phyloP scores from a whole-genome alignment of 208 protist genomes.

The Acanthamoeba triangularis region DNA sequence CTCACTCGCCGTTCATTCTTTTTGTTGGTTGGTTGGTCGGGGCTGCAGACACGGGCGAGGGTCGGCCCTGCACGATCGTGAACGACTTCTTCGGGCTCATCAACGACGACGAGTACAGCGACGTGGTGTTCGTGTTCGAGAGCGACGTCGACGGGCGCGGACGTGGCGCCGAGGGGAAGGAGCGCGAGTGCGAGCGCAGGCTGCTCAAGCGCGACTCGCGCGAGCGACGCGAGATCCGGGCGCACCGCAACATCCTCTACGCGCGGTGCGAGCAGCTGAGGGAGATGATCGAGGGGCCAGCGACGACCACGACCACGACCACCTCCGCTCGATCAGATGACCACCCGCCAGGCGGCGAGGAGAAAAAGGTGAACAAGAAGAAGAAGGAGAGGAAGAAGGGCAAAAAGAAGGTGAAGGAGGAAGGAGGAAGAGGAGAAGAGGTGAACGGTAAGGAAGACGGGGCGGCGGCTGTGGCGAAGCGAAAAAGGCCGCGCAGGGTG shows the following conservation, averaged over 20 bases:
- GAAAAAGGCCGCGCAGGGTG: background rate
- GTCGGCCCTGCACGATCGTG: slow-evolving; percentile 60
- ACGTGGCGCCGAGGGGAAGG: background rate
- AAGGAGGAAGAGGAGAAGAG: background rate
- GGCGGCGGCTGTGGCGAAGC: background rate
- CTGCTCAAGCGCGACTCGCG: background rate
- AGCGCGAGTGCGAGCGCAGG: background rate
- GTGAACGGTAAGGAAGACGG: background rate
- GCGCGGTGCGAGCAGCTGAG: slow-evolving; percentile 61
- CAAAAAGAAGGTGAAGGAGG: background rate
- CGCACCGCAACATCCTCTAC: slow-evolving; percentile 72
- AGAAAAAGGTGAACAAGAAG: background rate
- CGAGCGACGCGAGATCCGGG: background rate
- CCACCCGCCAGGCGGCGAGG: background rate
- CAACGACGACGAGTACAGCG: slow-evolving; percentile 56
- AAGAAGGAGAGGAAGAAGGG: background rate
- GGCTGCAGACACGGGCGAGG: slow-evolving; percentile 56
- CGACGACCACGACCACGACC: background rate
- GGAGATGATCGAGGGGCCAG: slow-evolving; percentile 22
- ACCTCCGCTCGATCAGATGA: background rate
- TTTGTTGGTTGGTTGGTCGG: background rate
- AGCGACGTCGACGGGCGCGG: background rate
- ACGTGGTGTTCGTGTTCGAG: slow-evolving; percentile 60
- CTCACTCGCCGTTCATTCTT: background rate
- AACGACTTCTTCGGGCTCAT: slow-evolving; percentile 60